Percentiles rank a stretch among this genome's conserved stretches.
phyloP scores from a whole-genome alignment of 2,329 filamentous ascomycete species.

The Daldinia sp. region DNA sequence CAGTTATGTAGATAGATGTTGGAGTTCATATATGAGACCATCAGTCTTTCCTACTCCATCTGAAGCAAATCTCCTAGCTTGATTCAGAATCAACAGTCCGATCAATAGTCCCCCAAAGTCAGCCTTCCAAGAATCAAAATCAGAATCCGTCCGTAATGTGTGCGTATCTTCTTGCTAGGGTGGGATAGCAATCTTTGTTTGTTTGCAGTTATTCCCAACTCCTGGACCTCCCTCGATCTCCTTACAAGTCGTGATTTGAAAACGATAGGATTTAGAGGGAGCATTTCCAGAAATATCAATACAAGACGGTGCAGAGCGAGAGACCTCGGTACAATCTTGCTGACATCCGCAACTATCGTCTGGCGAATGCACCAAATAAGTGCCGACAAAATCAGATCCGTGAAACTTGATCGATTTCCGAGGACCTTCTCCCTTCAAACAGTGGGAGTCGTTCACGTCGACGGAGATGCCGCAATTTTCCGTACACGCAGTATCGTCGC shows the following conservation, averaged over 20 bases:
- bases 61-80: too few species aligned
- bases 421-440: conserved; percentile 5
- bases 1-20: not conserved
- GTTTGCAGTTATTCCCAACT: conserved; percentile 23
- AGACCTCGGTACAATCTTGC: conserved; percentile 27
- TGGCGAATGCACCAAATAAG: conserved; percentile 28
- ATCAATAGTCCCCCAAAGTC: too few species aligned
- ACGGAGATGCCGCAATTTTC: conserved; percentile 26
- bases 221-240: conserved; percentile 19
- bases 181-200: not conserved
- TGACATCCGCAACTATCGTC: conserved; percentile 25
- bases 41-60: too few species aligned
- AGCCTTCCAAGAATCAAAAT: not conserved
- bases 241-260: conserved; percentile 29
- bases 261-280: conserved; percentile 21
- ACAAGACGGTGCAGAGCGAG: conserved; percentile 13
- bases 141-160: not conserved
- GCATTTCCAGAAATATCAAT: conserved; percentile 20
- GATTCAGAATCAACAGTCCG: too few species aligned
- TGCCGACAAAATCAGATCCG: conserved; percentile 16
- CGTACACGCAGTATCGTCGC: conserved; percentile 23
- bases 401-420: conserved; percentile 20
- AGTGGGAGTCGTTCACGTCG: conserved; percentile 13
- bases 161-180: not conserved
- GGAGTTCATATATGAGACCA: too few species aligned